Conservation (phyloP, 2,329 filamentous ascomycete genomes). For the Cercospora citrullina region DNA sequence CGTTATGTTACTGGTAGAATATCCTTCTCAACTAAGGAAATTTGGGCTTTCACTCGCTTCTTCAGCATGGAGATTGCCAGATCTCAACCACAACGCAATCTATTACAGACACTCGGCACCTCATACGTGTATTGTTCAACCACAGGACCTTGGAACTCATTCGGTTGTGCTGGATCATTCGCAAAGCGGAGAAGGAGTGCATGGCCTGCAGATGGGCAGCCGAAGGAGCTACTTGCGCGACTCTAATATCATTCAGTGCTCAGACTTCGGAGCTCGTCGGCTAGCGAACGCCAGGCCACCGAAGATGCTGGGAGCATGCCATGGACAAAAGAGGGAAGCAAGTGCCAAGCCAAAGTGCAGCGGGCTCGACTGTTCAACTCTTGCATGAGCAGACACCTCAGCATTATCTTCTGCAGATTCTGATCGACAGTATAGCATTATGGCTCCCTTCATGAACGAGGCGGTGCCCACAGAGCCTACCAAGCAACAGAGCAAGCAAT, state of each 20-base stretch:
- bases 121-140: background rate
- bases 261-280: no score
- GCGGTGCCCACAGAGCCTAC: background rate
- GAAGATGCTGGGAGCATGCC: background rate
- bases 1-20: background rate
- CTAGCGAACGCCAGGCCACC: background rate
- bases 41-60: background rate
- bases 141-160: background rate
- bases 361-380: background rate
- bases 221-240: background rate
- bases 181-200: background rate
- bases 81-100: background rate
- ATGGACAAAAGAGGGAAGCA: background rate
- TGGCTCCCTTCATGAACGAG: background rate
- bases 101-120: background rate
- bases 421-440: background rate
- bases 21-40: background rate
- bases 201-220: background rate
- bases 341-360: background rate
- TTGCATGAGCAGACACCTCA: background rate
- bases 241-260: no score
- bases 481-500: slow-evolving; percentile 33
- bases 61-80: background rate
- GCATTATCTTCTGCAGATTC: no score
- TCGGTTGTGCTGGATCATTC: background rate